These are phyloP conservation scores for Spathaspora boniae DNA, from an alignment of 805 yeast genomes.

Conservation along the genomic window DNA sequence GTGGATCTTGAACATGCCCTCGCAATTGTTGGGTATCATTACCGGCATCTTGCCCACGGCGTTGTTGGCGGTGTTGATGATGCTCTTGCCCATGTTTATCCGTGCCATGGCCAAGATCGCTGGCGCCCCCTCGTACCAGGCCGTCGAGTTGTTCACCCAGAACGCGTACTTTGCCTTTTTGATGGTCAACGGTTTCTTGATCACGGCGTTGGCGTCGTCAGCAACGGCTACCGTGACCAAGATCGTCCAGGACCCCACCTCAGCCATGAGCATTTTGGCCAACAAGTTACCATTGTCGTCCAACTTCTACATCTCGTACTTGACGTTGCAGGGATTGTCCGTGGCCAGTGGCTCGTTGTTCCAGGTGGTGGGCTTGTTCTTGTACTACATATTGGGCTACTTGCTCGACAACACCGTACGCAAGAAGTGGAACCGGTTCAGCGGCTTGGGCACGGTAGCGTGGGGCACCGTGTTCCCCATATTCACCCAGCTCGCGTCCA, in stretches of 20 bases:
- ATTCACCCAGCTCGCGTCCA: slow-evolving; percentile 67
- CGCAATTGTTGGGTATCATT: slow-evolving; percentile 68
- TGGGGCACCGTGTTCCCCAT: slow-evolving; percentile 84
- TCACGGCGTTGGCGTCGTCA: slow-evolving; percentile 68
- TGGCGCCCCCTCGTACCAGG: slow-evolving; percentile 56
- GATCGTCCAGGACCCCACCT: slow-evolving; percentile 55
- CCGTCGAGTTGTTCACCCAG: slow-evolving; percentile 62
- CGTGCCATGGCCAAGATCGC: slow-evolving; percentile 61
- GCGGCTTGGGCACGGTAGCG: slow-evolving; percentile 45
- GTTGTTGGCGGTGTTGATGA: slow-evolving; percentile 77
- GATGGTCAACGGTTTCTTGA: slow-evolving; percentile 67
- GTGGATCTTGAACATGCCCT: slow-evolving; percentile 75
- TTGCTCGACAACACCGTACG: slow-evolving; percentile 62
- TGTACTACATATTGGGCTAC: slow-evolving; percentile 56
- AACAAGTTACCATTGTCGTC: slow-evolving; percentile 69
- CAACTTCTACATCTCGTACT: slow-evolving; percentile 67
- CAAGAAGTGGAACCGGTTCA: slow-evolving; percentile 62
- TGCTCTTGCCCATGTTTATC: slow-evolving; percentile 80
- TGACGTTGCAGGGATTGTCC: slow-evolving; percentile 65
- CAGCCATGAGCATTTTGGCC: slow-evolving; percentile 59
- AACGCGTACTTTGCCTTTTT: slow-evolving; percentile 66
- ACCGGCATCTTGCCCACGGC: slow-evolving; percentile 87
- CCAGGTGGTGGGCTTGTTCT: slow-evolving; percentile 56
- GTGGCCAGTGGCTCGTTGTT: slow-evolving; percentile 62
- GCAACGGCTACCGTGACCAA: slow-evolving; percentile 65